Base-by-base conservation (phyloP, 805 yeast species). In the Zygoascus flipseniorum region DNA sequence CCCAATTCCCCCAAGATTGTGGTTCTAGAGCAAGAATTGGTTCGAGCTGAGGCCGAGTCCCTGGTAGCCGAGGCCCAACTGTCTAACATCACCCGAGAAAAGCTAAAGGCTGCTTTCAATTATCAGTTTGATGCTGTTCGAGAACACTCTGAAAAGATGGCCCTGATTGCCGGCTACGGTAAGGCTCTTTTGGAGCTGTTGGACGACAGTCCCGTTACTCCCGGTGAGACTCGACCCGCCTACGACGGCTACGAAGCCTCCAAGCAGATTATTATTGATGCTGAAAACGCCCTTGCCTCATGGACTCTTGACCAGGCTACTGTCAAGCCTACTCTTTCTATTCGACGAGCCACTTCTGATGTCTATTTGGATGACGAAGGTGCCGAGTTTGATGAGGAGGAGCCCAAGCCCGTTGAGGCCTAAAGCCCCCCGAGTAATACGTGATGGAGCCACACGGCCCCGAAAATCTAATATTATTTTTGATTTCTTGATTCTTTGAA, bases 21-120 rank as follows among this genome's bases (percentile, higher is more conserved):
- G 60, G 92, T 90, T 52, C 82, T 92, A 72, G 99, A 92, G 79
- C 98, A 93, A 77, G 98, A 93, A 76, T 81, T 93, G 70, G 98
- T 93, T 62, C 85, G 99, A 75, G 97, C 98, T 51, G 99, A 92
- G 79, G 98, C 98, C 61, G 98, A 93, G 77, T 89, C 97, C 50
- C 82, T 92, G 65, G 99, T 92, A 65, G 99, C 99, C 56, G 99
- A 92, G 78, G 98, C 98, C 56, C 99, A 92, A 78, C 82, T 92
- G 70, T 88, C 97, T 59, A 92, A 92, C 78, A 92, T 93, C 74
- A 92, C 98, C 65, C 87, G 99, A 75, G 97, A 90, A 76, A 90
- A 90, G 78, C 79, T 92, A 70, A 93, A 93, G 85, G 93, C 96
- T 61, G 95, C 97, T 52, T 93, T 87, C 80, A 83, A 86, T 77